Base-by-base conservation (phyloP, 2,329 filamentous ascomycete species). In the Colletotrichum nymphaeae region DNA sequence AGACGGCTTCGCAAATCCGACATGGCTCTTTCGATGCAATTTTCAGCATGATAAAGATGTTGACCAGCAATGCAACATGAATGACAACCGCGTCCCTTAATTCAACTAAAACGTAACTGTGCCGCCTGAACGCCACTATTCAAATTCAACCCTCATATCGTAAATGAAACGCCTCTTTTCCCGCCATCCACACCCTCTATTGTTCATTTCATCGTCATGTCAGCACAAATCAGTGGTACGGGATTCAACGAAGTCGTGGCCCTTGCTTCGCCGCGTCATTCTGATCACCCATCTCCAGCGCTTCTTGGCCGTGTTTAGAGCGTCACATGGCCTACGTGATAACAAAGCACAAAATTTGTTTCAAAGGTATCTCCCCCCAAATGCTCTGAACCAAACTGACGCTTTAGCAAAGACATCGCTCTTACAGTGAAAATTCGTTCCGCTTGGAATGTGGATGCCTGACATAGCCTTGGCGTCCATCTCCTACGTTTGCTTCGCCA, bases 21-120 rank as follows among this genome's bases (percentile, higher is more conserved):
- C 72, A 75, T 73, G 69, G 68, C 69, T 72, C 63, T 69, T 64
- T 69, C 72, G 69, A 69, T 68, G 71, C 70, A 75, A 71, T 53
- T 72, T 63, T 67, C 74, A 74, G 65, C 75, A 75, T 74, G 73
- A 74, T 76, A 73, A 73, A 73, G 71, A 74, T 72, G 70, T 71
- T 75, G 74, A 76, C 59, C 71, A 71, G 57, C 74, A 74, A 71
- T 75, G 71, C 73, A 74, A 73, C 71, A 71, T 72, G 73, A 75
- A 75, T 74, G 73, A 74, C 75, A 75, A 68, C 73, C 73, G 42
- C 70, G 65, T 74, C 66, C 62, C 56, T 66, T 67, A 67, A 72
- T 63, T 55, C 66, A 72, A 64, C 73, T 75, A 67, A 66, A 67
- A 56, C 70, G 73, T 76, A 76, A 76, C 66, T 76, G 73, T 75